Evolutionary conservation across 2,329 filamentous ascomycete species (phyloP), one percentile per base, ranked within the genome.

Genomic region (Monosporascus sp.): DNA sequence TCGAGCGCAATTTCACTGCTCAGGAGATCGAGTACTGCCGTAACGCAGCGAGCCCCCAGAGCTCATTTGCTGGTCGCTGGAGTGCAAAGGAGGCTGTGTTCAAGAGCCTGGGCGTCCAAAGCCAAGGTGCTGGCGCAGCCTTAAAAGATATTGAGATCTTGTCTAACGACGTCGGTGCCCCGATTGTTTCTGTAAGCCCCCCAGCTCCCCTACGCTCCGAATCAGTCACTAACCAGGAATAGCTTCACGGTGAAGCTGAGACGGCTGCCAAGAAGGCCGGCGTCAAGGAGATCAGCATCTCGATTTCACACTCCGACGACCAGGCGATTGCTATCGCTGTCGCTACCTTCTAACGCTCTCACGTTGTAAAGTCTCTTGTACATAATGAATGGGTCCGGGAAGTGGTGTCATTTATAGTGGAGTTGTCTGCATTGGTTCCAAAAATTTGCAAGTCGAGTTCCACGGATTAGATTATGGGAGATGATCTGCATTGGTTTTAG

Each of bases 71-170:
- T 5, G 94, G 94, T 49, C 86, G 91, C 62, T 99, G 94, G 94
- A 93, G 88, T 65, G 94, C 94, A 37, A 99, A 99, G 78, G 94
- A 99, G 75, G 94, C 94, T 28, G 92, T 99, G 1, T 99, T 99
- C 81, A 99, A 99, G 83, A 91, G 90, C 38, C 79, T 99, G 15
- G 91, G 92, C 61, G 92, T 97, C 14, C 76, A 81, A 63, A 88
- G 92, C 72, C 86, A 89, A 74, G 94, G 94, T 57, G 92, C 88
- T 9, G 94, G 95, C 60, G 93, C 94, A 55, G 80, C 91, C 17
- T 73, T 99, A 73, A 94, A 87, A 78, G 92, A 97, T 43, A 99
- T 99, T 75, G 95, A 99, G 76, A 93, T 99, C 64, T 72, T 84
- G 57, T 87, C 86, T 65, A 87, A 92, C 66, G 85, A 88, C 60